phyloP scores from a whole-genome alignment of 768 basidiomycete species.

The Kwoniella europaea region DNA sequence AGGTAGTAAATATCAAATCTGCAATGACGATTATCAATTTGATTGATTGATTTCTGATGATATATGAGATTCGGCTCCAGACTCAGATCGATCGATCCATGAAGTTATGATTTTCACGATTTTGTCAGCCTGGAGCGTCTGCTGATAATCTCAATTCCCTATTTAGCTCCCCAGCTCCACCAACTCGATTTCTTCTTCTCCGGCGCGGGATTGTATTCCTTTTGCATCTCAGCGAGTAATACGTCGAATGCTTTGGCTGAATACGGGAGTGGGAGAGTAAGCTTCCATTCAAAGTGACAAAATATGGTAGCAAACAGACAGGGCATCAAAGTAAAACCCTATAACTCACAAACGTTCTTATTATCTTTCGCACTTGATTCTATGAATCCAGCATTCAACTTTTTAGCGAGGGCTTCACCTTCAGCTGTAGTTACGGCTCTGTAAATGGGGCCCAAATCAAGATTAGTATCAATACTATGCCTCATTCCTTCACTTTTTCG shows the following conservation, averaged over 20 bases:
- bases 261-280: background rate
- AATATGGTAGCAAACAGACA: too few relatives aligned
- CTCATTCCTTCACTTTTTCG: too few relatives aligned
- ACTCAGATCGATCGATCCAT: background rate
- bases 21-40: background rate
- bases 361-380: constrained; percentile 89
- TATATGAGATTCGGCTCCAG: background rate
- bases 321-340: too few relatives aligned
- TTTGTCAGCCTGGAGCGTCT: background rate
- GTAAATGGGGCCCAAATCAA: constrained; percentile 2
- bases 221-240: constrained; percentile 56
- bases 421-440: constrained; percentile 78
- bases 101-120: too few relatives aligned
- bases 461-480: too few relatives aligned
- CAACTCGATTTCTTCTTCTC: constrained; percentile 57
- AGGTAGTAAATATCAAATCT: background rate
- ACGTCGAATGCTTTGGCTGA: constrained; percentile 56
- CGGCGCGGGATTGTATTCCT: constrained; percentile 55
- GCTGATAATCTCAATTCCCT: background rate
- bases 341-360: constrained; percentile 73
- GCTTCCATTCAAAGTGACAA: too few relatives aligned
- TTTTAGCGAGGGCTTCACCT: constrained; percentile 74
- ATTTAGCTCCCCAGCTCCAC: constrained; percentile 45
- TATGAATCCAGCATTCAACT: constrained; percentile 76
- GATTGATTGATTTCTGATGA: background rate